Conservation (phyloP, 1,284 basidiomycete genomes). For the Salmacisia buchloeana region DNA sequence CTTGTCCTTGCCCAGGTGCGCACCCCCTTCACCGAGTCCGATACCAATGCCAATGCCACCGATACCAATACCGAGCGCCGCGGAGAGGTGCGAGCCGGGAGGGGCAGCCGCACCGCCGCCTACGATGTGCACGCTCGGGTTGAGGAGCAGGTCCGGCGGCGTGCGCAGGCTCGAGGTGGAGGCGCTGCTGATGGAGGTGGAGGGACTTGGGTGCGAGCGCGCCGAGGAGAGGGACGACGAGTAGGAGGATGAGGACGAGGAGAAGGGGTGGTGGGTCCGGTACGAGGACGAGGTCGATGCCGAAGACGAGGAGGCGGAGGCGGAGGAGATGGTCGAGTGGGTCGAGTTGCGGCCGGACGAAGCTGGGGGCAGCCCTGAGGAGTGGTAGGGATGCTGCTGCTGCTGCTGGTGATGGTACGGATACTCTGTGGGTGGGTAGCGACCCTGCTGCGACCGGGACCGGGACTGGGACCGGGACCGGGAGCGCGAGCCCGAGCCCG, state of each 20-base stretch:
- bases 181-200: conserved; percentile 13
- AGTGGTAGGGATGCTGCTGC: neutral
- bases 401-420: neutral
- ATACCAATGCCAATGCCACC: neutral
- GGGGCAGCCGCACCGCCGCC: too few relatives aligned
- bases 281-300: too few relatives aligned
- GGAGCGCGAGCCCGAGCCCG: neutral
- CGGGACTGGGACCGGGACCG: neutral
- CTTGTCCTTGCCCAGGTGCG: neutral
- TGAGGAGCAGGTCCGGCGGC: conserved; percentile 33
- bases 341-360: neutral
- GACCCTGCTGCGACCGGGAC: neutral
- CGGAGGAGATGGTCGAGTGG: neutral
- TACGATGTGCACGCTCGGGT: too few relatives aligned
- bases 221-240: neutral
- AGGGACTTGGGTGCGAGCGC: conserved; percentile 7
- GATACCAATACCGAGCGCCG: neutral
- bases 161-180: conserved; percentile 26
- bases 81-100: neutral
- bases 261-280: neutral
- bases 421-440: neutral
- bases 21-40: neutral
- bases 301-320: neutral
- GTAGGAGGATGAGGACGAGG: neutral
- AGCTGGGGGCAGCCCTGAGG: neutral